These are phyloP conservation scores for Yarrowia porcina DNA, from an alignment of 805 yeast genomes.

Conservation along the genomic window DNA sequence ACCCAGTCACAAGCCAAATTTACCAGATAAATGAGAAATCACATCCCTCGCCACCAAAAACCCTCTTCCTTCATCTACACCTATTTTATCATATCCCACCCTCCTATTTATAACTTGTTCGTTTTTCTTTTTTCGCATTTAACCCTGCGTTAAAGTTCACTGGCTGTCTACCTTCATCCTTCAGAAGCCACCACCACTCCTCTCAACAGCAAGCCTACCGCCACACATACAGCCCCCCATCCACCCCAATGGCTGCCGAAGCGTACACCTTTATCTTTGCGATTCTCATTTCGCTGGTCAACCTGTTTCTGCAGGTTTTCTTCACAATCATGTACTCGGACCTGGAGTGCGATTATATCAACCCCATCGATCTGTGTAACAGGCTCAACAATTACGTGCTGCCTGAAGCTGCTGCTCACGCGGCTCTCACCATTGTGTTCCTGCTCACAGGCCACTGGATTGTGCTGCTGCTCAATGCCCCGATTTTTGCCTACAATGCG, in stretches of 20 bases:
- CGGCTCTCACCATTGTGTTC: constrained; percentile 60
- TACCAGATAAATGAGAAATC: too few relatives aligned
- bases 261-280: constrained; percentile 42
- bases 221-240: neutral
- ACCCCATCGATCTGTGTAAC: constrained; percentile 94
- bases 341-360: constrained; percentile 81
- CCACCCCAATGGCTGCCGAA: constrained; percentile 9
- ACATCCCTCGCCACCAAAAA: too few relatives aligned
- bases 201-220: neutral
- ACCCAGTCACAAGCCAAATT: too few relatives aligned
- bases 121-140: neutral
- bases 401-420: constrained; percentile 85
- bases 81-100: too few relatives aligned
- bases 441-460: constrained; percentile 91
- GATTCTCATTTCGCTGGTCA: constrained; percentile 79
- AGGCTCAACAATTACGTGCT: constrained; percentile 79
- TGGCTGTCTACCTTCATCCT: too few relatives aligned
- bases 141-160: neutral
- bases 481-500: constrained; percentile 78
- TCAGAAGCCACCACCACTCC: too few relatives aligned
- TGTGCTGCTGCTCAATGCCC: constrained; percentile 66
- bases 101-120: too few relatives aligned
- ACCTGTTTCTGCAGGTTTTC: constrained; percentile 87
- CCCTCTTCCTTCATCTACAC: too few relatives aligned
- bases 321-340: constrained; percentile 95